These are phyloP conservation scores for Colletotrichum sansevieriae DNA, from an alignment of 2,329 filamentous ascomycete species.

Conservation along the genomic window DNA sequence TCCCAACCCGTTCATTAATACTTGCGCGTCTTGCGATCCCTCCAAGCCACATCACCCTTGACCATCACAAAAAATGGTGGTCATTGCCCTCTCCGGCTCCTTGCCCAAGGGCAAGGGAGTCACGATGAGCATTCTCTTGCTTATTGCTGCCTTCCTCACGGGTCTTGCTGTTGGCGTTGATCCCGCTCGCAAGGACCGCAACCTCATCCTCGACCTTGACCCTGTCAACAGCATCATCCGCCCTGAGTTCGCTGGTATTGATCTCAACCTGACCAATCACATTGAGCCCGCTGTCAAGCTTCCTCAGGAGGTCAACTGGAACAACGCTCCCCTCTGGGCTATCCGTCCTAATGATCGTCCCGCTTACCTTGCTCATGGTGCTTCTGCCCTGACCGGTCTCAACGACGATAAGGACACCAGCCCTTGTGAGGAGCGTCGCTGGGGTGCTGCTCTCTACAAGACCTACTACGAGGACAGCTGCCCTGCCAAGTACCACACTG, in stretches of 20 bases:
- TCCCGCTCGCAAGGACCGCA: not conserved
- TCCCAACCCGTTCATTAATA: not conserved
- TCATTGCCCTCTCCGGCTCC: not conserved
- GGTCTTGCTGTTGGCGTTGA: not conserved
- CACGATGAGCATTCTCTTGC: slow-evolving; percentile 5
- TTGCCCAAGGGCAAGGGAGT: slow-evolving; percentile 1
- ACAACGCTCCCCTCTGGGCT: slow-evolving; percentile 25
- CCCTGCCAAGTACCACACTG: slow-evolving; percentile 13
- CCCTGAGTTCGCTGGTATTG: not conserved
- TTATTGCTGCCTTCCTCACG: slow-evolving; percentile 3
- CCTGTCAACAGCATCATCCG: not conserved
- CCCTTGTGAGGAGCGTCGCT: not conserved
- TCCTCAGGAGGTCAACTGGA: slow-evolving; percentile 2
- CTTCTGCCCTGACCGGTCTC: not conserved
- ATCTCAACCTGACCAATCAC: slow-evolving; percentile 4
- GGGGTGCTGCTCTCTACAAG: slow-evolving; percentile 12
- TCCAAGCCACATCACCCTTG: not conserved
- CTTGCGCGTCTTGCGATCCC: not conserved
- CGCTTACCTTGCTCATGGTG: not conserved
- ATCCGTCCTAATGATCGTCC: slow-evolving; percentile 5
- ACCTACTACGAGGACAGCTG: slow-evolving; percentile 16
- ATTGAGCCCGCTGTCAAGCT: not conserved
- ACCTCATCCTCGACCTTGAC: not conserved
- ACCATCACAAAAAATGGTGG: not conserved
- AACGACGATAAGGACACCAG: not conserved